phyloP scores from a whole-genome alignment of 1,284 basidiomycete species.

The Tetrapyrgos nigripes region DNA sequence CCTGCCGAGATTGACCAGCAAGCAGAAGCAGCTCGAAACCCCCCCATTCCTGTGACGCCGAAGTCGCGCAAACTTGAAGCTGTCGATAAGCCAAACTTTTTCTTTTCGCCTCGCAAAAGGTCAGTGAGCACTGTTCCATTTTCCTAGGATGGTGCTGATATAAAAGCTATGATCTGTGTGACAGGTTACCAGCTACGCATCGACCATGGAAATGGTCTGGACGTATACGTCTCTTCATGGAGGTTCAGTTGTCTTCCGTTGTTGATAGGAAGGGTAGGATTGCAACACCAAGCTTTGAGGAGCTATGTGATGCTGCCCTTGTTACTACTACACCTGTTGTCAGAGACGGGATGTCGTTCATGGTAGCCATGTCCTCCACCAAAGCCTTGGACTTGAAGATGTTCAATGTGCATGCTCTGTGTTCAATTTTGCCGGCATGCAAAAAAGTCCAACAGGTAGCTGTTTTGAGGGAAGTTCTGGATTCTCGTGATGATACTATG shows the following conservation, averaged over 20 bases:
- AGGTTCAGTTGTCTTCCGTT: background rate
- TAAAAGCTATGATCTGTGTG: too few relatives aligned
- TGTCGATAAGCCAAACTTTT: too few relatives aligned
- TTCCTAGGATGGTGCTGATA: too few relatives aligned
- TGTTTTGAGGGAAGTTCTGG: slow-evolving; percentile 43
- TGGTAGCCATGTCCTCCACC: slow-evolving; percentile 12
- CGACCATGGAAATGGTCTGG: background rate
- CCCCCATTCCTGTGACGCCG: too few relatives aligned
- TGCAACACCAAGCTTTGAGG: background rate
- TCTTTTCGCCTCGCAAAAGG: too few relatives aligned
- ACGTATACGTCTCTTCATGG: background rate
- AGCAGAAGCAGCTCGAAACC: too few relatives aligned
- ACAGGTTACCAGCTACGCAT: too few relatives aligned
- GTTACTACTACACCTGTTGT: background rate
- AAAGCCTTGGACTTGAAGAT: slow-evolving; percentile 2
- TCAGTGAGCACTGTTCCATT: too few relatives aligned
- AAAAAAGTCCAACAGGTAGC: slow-evolving; percentile 58
- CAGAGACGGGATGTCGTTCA: slow-evolving; percentile 11
- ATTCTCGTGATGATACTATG: slow-evolving; percentile 33
- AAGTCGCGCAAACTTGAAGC: too few relatives aligned
- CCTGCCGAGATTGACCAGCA: too few relatives aligned
- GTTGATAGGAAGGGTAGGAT: too few relatives aligned
- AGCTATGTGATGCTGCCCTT: slow-evolving; percentile 5
- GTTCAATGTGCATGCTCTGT: slow-evolving; percentile 1
- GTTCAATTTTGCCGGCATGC: slow-evolving; percentile 23